Percentiles rank a stretch among this genome's conserved stretches.
phyloP scores from a whole-genome alignment of 2,329 filamentous ascomycete genomes.

The Hypoxylon sp. region DNA sequence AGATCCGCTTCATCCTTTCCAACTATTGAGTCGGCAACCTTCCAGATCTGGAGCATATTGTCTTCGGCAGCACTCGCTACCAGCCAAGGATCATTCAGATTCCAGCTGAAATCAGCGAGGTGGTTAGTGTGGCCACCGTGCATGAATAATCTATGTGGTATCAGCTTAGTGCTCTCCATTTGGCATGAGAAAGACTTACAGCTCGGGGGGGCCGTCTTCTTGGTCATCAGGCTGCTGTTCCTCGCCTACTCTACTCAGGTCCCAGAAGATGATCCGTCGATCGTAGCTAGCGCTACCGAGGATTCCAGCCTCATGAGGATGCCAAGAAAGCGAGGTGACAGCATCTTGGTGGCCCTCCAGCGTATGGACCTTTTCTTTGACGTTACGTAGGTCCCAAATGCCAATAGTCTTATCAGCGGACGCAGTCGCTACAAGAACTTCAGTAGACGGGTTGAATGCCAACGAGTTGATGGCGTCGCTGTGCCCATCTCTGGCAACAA shows the following conservation, averaged over 20 bases:
- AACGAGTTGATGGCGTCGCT: slow-evolving; percentile 95
- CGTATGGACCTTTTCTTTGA: slow-evolving; percentile 90
- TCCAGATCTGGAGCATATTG: slow-evolving; percentile 96
- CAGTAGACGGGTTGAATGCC: slow-evolving; percentile 92
- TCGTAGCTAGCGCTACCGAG: slow-evolving; percentile 94
- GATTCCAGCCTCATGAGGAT: slow-evolving; percentile 90
- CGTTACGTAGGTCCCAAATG: slow-evolving; percentile 93
- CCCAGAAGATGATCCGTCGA: slow-evolving; percentile 95
- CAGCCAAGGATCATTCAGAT: slow-evolving; percentile 95
- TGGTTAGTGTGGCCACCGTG: slow-evolving; percentile 98
- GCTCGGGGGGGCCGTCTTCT: slow-evolving; percentile 93
- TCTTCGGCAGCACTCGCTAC: slow-evolving; percentile 97
- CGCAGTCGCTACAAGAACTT: slow-evolving; percentile 90
- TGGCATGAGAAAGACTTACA: slow-evolving; percentile 71
- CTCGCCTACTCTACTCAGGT: slow-evolving; percentile 90
- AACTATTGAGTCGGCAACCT: slow-evolving; percentile 85
- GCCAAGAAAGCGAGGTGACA: slow-evolving; percentile 94
- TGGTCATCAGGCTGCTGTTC: slow-evolving; percentile 96
- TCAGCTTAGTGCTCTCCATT: slow-evolving; percentile 33
- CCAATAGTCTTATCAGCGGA: slow-evolving; percentile 96
- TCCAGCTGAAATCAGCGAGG: slow-evolving; percentile 98
- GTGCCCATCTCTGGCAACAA: slow-evolving; percentile 81
- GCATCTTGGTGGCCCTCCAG: slow-evolving; percentile 90
- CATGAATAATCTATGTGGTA: slow-evolving; percentile 85
- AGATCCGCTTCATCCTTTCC: slow-evolving; percentile 82